Conservation (phyloP, 257 asterid genomes). For the Gentiana straminea region DNA sequence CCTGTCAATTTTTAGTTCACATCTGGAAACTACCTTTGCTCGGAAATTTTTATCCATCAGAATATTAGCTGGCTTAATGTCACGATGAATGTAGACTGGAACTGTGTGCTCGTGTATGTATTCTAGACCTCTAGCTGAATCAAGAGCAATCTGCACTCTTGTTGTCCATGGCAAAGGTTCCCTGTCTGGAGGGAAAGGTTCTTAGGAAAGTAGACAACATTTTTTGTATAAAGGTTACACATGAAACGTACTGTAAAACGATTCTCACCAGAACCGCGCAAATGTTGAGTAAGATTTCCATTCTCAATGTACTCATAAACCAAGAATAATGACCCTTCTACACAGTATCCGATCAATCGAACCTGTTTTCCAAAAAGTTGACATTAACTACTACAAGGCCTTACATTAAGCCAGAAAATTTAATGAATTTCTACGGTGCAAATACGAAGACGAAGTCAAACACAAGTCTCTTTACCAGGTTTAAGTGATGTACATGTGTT, state of each 20-base stretch:
- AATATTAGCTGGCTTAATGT: slow-evolving; percentile 73
- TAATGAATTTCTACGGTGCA: no score
- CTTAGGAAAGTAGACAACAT: neutral
- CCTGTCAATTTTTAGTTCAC: neutral
- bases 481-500: slow-evolving; percentile 84
- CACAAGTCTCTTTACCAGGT: slow-evolving; percentile 44
- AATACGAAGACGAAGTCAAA: neutral
- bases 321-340: slow-evolving; percentile 68
- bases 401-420: neutral
- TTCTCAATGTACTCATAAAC: slow-evolving; percentile 80
- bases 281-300: slow-evolving; percentile 78
- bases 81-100: slow-evolving; percentile 80
- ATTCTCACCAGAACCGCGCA: slow-evolving; percentile 53
- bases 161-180: slow-evolving; percentile 58
- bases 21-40: slow-evolving; percentile 48
- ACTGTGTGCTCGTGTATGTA: slow-evolving; percentile 91
- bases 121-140: slow-evolving; percentile 94
- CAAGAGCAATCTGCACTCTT: slow-evolving; percentile 79
- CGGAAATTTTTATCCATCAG: slow-evolving; percentile 61
- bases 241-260: neutral
- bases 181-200: slow-evolving; percentile 22
- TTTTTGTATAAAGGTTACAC: neutral
- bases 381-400: no score
- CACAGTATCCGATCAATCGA: slow-evolving; percentile 71
- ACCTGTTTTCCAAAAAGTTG: slow-evolving; percentile 33